Percentiles rank a stretch among this genome's conserved stretches.
phyloP scores from a whole-genome alignment of 345 rosid genomes.

The Boechera retrofracta region DNA sequence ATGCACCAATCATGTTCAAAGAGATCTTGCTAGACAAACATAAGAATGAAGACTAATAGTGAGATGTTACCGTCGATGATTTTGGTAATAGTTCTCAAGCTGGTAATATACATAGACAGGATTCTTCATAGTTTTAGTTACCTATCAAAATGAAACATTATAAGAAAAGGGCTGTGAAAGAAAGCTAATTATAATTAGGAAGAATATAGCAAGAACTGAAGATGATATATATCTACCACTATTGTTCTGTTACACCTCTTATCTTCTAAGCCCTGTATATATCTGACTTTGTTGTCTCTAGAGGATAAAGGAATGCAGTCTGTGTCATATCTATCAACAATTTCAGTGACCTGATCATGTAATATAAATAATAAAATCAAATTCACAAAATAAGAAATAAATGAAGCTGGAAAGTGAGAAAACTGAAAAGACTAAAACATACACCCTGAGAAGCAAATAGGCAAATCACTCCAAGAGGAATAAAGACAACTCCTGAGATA shows the following conservation, averaged over 20 bases:
- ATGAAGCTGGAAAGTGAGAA: conserved; percentile 8
- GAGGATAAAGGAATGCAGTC: conserved; percentile 55
- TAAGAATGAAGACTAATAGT: background rate
- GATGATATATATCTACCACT: conserved; percentile 48
- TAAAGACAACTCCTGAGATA: conserved; percentile 73
- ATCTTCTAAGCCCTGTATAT: conserved; percentile 53
- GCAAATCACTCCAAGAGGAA: conserved; percentile 84
- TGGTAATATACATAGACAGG: conserved; percentile 87
- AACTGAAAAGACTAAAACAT: conserved; percentile 29
- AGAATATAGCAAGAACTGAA: background rate
- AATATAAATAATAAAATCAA: background rate
- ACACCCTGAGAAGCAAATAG: conserved; percentile 80
- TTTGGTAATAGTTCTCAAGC: conserved; percentile 93
- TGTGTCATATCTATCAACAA: conserved; percentile 70
- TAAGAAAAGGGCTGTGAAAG: background rate
- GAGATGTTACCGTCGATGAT: conserved; percentile 73
- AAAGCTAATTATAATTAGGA: background rate
- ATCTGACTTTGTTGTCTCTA: conserved; percentile 56
- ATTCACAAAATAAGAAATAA: background rate
- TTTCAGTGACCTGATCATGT: conserved; percentile 70
- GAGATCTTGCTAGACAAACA: background rate
- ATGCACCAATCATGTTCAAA: conserved; percentile 5
- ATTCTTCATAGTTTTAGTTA: conserved; percentile 68
- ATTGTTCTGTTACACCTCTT: conserved; percentile 61
- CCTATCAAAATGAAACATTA: conserved; percentile 44